Base-by-base conservation (phyloP, 495 filamentous ascomycete genomes). In the Aspergillus affinis region DNA sequence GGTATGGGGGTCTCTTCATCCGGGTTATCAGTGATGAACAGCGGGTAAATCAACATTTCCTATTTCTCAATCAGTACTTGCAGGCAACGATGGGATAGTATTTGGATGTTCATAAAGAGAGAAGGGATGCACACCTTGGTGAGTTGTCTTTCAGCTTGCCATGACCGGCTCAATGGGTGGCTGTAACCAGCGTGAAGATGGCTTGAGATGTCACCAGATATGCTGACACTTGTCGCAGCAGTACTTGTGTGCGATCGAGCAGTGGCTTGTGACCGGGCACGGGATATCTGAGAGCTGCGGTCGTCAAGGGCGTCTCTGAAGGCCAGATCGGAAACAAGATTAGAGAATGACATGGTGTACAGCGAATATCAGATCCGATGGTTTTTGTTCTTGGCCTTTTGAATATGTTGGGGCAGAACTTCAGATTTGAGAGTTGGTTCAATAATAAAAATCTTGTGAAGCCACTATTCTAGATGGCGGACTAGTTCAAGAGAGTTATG, bases 41-140 rank as follows among this genome's bases (percentile, higher is more conserved):
- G 83, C 3, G 94, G 94, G 73, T 95, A 97, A 54, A 98, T 96
- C 64, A 98, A 85, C 93, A 98, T 98, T 32, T 92, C 92, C 93
- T 96, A 64, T 4, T 47, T 46, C 44, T 10, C 30, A 46, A 46
- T 59, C 64, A 56, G 49, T 53, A 27, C 23, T 20, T 7, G 13
- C 15, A 41, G n/a, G 23, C 2, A 41, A 47, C 2, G 4, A 26
- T 4, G 23, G 2, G 23, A 26, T 26, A 26, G 23, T 26, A 2
- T 26, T 26, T 8, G 20, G 21, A 55, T 23, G 32, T 20, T 9
- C 1, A 55, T 19, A 10, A 23, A 10, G 23, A 18, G 36, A 15
- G 3, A 23, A 10, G 23, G 21, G 36, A 15, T 54, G 61, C 79
- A 54, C 60, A 92, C 93, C 86, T 98, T 98, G 19, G 95, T 98